A percentile compares a stretch with the other conserved stretches of the same genome.
Conservation (phyloP, 139 green algal species). For the Picochlorum sp. region DNA sequence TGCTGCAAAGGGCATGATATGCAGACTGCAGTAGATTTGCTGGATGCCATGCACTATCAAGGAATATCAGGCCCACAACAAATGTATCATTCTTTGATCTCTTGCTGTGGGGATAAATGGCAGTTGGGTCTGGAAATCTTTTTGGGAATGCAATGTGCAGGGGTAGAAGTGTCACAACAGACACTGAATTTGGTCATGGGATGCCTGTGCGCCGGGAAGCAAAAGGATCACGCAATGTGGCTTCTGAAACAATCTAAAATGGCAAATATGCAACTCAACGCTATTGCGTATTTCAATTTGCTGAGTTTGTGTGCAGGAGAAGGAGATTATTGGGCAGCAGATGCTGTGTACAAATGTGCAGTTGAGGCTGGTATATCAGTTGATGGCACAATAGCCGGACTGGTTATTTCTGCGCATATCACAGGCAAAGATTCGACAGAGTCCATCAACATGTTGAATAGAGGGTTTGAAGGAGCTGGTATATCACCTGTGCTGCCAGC, state of each 20-base stretch:
- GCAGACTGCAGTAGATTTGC: constrained; percentile 13
- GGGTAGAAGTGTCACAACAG: neutral
- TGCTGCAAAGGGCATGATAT: constrained; percentile 25
- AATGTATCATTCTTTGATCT: constrained; percentile 27
- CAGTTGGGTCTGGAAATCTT: constrained; percentile 35
- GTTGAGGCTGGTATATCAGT: neutral
- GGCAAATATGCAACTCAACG: neutral
- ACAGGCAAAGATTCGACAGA: neutral
- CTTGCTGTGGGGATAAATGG: constrained; percentile 7
- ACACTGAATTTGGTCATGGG: neutral
- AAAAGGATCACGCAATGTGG: neutral
- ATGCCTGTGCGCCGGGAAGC: neutral
- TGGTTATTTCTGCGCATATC: neutral
- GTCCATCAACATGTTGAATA: neutral
- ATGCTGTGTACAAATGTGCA: neutral
- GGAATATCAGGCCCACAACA: constrained; percentile 10
- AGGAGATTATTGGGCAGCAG: neutral
- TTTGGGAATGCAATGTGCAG: constrained; percentile 29
- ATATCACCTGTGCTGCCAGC: neutral
- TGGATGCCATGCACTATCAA: constrained; percentile 24
- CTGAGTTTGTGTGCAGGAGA: neutral
- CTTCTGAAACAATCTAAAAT: neutral
- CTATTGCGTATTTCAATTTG: neutral
- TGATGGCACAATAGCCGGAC: neutral
- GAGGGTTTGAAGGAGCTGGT: neutral